These are phyloP conservation scores for Stephania japonica DNA, from an alignment of 164 flowering plant genomes.

Conservation along the genomic window DNA sequence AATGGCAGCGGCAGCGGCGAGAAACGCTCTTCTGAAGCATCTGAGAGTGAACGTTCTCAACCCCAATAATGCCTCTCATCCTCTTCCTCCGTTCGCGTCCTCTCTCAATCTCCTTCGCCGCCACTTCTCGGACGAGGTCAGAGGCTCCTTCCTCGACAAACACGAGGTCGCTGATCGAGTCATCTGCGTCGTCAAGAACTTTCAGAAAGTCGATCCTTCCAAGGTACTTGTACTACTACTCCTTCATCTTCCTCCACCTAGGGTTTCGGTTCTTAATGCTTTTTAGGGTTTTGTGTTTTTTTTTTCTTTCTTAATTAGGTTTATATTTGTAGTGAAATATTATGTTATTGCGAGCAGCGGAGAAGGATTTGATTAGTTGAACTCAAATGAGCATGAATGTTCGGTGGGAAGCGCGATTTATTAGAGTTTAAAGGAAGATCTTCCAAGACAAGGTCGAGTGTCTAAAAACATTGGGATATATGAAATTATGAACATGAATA, in stretches of 20 bases:
- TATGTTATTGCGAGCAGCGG: too few species aligned
- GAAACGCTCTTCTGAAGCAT: slow-evolving; percentile 53
- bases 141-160: slow-evolving; percentile 80
- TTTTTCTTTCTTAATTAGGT: too few species aligned
- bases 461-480: too few species aligned
- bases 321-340: too few species aligned
- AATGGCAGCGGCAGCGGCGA: slow-evolving; percentile 27
- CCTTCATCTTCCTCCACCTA: not conserved
- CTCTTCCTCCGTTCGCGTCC: slow-evolving; percentile 1
- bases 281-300: not conserved
- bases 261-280: not conserved
- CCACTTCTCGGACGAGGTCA: slow-evolving; percentile 55
- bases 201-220: slow-evolving; percentile 82
- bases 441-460: too few species aligned
- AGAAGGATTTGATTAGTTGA: too few species aligned
- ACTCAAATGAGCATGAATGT: too few species aligned
- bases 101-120: slow-evolving; percentile 36
- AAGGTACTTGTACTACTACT: slow-evolving; percentile 55
- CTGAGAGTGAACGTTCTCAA: slow-evolving; percentile 39
- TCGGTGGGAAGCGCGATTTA: too few species aligned
- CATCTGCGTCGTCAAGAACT: slow-evolving; percentile 63
- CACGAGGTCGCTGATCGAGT: slow-evolving; percentile 79
- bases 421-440: too few species aligned
- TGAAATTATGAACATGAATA: too few species aligned
- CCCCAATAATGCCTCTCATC: slow-evolving; percentile 17